Base-by-base conservation (phyloP, 768 basidiomycete genomes). In the Russula vinacea region DNA sequence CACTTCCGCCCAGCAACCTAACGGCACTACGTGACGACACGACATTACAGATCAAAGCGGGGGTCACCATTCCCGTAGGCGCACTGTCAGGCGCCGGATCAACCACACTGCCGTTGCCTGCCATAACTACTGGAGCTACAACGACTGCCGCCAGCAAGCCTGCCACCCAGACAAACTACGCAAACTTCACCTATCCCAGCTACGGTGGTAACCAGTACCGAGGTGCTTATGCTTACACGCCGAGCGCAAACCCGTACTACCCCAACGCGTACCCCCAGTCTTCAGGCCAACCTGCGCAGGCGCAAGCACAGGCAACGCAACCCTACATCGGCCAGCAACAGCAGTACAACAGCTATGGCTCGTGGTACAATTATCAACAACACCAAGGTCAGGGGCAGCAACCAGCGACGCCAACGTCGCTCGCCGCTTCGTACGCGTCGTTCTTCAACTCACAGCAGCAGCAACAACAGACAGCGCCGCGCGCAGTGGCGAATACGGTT, bases 1-100 rank as follows among this genome's bases (percentile, higher is more conserved):
- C 85, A 2, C 80, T 92, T 3, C 84, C 87, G 13, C 70, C 83
- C 14, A 76, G 80, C 53, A 79, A 80, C 29, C 64, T 81, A 11
- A 80, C 81, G 0, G 88, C 90, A 6, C 80, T 92, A 17, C 84
- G 86, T 19, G 90, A 92, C 72, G 85, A 92, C 71, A 80, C 83
- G 4, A 93, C 90, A 1, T 75, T 91, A 51, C 86, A 85, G 74
- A 80, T 90, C 64, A 81, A 81, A 66, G 73, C 75, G 2, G 71
- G 73, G 19, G 71, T 67, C 42, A 61, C 6, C 24, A 52, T 67
- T 56, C 65, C 62, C 5, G 55, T 54, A 7, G 50, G 44, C 37
- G 35, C 67, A 11, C 54, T 63, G n/a, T 40, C 62, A 17, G 50
- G 56, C 39, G 39, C 72, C 22, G 62, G 66, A 29, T 32, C 69